Evolutionary conservation across 2,329 filamentous ascomycete species (phyloP).

Genomic region (Gaeumannomyces sp.): DNA sequence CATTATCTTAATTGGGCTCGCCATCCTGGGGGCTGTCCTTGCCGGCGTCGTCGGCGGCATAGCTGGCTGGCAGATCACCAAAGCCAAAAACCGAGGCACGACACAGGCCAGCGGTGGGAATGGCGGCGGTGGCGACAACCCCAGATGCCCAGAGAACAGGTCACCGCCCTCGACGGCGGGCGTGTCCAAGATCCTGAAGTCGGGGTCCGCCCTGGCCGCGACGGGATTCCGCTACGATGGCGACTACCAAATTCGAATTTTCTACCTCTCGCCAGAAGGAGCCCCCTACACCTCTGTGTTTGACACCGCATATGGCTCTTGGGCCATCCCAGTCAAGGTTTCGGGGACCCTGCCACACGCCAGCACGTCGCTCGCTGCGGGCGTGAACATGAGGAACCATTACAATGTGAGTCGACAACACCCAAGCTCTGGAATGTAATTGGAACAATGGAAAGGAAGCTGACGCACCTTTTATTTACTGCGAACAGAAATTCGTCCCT

Average conservation of each 20-base stretch:
- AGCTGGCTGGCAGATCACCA: neutral
- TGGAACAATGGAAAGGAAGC: no score
- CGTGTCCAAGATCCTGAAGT: neutral
- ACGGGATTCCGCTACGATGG: neutral
- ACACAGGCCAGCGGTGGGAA: neutral
- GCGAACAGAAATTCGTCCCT: neutral
- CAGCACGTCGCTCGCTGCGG: neutral
- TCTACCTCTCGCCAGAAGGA: neutral
- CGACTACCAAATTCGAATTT: neutral
- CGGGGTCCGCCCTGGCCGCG: neutral
- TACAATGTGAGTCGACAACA: neutral
- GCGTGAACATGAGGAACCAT: neutral
- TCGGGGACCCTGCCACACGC: neutral
- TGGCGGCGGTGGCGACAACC: no score
- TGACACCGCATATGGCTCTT: neutral
- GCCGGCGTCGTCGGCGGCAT: neutral
- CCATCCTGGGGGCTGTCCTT: neutral
- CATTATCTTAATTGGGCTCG: neutral
- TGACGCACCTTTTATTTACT: neutral
- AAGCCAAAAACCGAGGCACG: neutral
- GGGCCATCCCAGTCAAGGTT: neutral
- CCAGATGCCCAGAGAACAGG: no score
- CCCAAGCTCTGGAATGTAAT: neutral
- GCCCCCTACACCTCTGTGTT: neutral
- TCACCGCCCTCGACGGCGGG: neutral